Evolutionary conservation across 192 early-diverging fungal species (phyloP).

Genomic region (Backusella tuberculispora): DNA sequence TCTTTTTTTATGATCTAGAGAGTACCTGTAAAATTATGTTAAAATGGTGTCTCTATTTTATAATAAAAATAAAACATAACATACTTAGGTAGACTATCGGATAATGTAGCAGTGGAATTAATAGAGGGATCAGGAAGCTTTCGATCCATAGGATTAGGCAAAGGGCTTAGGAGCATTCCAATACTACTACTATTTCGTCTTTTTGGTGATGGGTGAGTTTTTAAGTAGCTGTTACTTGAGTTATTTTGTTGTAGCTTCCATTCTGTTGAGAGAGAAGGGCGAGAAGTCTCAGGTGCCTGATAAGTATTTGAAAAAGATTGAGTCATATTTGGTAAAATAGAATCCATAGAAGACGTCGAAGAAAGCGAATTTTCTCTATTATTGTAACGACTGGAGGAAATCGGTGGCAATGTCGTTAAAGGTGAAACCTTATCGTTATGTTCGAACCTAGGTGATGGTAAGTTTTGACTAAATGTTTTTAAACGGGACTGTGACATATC

Average conservation of each 20-base stretch:
- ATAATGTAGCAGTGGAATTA: neutral
- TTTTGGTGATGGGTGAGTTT: neutral
- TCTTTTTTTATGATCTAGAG: neutral
- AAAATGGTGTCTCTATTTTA: neutral
- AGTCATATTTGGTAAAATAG: neutral
- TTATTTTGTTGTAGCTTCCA: neutral
- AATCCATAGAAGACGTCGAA: neutral
- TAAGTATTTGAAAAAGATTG: conserved; percentile 2
- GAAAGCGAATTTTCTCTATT: conserved; percentile 5
- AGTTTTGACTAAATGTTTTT: neutral
- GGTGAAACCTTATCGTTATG: neutral
- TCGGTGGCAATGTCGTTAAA: neutral
- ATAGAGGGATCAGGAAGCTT: conserved; percentile 11
- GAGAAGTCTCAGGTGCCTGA: neutral
- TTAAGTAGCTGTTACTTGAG: neutral
- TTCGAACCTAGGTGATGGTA: conserved; percentile 16
- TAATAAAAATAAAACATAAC: neutral
- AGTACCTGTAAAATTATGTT: neutral
- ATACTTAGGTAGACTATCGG: neutral
- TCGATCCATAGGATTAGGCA: neutral
- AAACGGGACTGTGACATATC: neutral
- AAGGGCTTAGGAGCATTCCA: conserved; percentile 21
- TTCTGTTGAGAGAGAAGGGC: neutral
- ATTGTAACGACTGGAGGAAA: neutral
- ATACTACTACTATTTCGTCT: conserved; percentile 22